Conservation (phyloP, 2,329 filamentous ascomycete genomes). For the Sporothrix euskadiensis region DNA sequence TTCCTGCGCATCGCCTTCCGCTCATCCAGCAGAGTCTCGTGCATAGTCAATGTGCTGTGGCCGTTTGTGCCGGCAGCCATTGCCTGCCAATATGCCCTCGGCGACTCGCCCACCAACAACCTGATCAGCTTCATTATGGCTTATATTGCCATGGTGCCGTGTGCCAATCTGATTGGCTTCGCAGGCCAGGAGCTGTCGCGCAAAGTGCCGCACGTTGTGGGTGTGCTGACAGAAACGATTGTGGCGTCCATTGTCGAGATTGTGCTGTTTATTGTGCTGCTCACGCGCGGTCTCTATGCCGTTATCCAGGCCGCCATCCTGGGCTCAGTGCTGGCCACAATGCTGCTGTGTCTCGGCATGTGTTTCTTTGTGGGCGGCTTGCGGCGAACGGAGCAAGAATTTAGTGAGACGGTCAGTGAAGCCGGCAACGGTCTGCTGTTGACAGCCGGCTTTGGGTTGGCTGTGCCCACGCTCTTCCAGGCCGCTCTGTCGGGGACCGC, state of each 20-base stretch:
- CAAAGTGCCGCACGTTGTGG: constrained; percentile 73
- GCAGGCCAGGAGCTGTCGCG: constrained; percentile 69
- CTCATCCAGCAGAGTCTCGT: constrained; percentile 64
- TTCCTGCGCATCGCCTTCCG: constrained; percentile 65
- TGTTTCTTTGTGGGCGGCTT: constrained; percentile 80
- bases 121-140: constrained; percentile 68
- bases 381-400: constrained; percentile 65
- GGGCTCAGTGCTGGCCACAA: constrained; percentile 78
- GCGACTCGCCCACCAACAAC: constrained; percentile 45
- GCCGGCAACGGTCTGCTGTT: constrained; percentile 75
- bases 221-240: constrained; percentile 62
- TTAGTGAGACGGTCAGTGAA: constrained; percentile 75
- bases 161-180: constrained; percentile 74
- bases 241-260: constrained; percentile 78
- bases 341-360: constrained; percentile 74
- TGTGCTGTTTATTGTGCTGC: constrained; percentile 76
- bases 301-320: constrained; percentile 83
- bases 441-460: constrained; percentile 61
- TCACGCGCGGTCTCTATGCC: constrained; percentile 56
- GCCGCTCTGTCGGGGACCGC: constrained; percentile 43
- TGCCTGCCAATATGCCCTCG: constrained; percentile 52
- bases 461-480: constrained; percentile 59
- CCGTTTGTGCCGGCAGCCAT: constrained; percentile 72
- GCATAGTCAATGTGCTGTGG: constrained; percentile 70
- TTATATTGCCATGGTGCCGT: constrained; percentile 76